Percentiles rank a stretch among this genome's conserved stretches.
Conservation (phyloP, 495 filamentous ascomycete genomes). For the Oidiodendron maius region DNA sequence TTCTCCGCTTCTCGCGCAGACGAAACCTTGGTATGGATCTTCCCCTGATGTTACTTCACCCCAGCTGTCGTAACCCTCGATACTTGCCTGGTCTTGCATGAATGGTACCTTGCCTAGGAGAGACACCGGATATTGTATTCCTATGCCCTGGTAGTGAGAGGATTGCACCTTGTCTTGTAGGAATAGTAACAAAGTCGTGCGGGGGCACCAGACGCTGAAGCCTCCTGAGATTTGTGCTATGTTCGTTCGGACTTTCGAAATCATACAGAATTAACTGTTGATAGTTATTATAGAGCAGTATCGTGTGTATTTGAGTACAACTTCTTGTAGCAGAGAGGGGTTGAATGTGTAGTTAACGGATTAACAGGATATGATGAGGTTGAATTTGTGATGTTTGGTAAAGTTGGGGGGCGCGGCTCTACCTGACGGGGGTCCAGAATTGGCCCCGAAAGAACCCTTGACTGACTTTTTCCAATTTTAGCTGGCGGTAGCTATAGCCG, state of each 20-base stretch:
- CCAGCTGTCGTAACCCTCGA: slow-evolving; percentile 17
- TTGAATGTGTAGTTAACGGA: slow-evolving; percentile 9
- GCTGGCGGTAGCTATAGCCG: too few relatives aligned
- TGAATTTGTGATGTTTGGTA: slow-evolving; percentile 16
- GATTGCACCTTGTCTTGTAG: slow-evolving; percentile 7
- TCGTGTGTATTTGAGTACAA: neutral
- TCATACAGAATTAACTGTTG: slow-evolving; percentile 5
- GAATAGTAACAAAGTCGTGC: slow-evolving; percentile 2
- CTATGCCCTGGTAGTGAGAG: slow-evolving; percentile 8
- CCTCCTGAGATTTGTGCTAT: slow-evolving; percentile 2
- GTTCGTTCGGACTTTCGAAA: slow-evolving; percentile 5
- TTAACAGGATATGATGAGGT: slow-evolving; percentile 8
- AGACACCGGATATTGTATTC: slow-evolving; percentile 9
- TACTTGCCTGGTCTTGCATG: slow-evolving; percentile 17
- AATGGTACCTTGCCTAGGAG: slow-evolving; percentile 15
- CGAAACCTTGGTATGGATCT: slow-evolving; percentile 12
- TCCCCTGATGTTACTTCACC: slow-evolving; percentile 14
- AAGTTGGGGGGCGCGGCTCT: slow-evolving; percentile 15
- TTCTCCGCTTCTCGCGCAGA: slow-evolving; percentile 12
- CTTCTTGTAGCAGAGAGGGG: slow-evolving; percentile 4
- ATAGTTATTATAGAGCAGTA: slow-evolving; percentile 5
- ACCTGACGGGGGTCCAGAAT: slow-evolving; percentile 6
- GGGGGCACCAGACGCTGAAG: neutral
- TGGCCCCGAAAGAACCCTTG: slow-evolving; percentile 1
- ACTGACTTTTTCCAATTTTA: too few relatives aligned